Percentiles rank a stretch among this genome's conserved stretches.
Evolutionary conservation across 2,329 filamentous ascomycete genomes (phyloP).

Genomic region (Dactylellina drechsleri): DNA sequence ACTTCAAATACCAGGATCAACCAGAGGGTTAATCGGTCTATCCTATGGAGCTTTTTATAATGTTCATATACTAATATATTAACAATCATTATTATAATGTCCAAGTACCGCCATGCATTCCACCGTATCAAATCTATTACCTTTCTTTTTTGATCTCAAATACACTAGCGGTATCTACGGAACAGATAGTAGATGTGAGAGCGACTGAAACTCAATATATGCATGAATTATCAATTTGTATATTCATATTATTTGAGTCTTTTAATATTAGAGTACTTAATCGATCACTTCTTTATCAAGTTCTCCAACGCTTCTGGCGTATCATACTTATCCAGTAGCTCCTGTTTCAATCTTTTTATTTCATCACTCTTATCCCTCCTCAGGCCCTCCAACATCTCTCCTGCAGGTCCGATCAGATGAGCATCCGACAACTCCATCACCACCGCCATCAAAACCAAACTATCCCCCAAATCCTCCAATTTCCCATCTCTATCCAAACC

Average conservation of each 20-base stretch:
- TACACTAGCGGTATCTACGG: too few relatives aligned
- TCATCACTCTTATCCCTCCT: not conserved
- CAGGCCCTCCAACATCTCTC: not conserved
- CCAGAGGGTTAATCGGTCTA: not conserved
- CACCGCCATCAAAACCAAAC: not conserved
- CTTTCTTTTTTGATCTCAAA: too few relatives aligned
- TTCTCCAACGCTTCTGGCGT: not conserved
- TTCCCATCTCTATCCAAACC: not conserved
- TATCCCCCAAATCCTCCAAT: conserved; percentile 1
- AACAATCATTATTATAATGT: too few relatives aligned
- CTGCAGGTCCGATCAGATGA: conserved; percentile 3
- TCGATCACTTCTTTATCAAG: not conserved
- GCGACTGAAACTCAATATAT: too few relatives aligned
- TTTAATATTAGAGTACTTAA: too few relatives aligned
- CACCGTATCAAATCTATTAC: too few relatives aligned
- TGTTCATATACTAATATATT: too few relatives aligned
- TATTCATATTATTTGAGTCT: too few relatives aligned
- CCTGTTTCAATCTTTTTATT: not conserved
- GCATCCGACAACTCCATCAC: conserved; percentile 8
- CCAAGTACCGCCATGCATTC: too few relatives aligned
- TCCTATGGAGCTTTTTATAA: too few relatives aligned
- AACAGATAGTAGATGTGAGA: too few relatives aligned
- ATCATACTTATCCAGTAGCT: conserved; percentile 4
- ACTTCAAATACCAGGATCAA: conserved; percentile 16
- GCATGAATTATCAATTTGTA: too few relatives aligned